These are phyloP conservation scores for Lenwebbia sp. DNA, from an alignment of 345 rosid genomes.

Conservation along the genomic window DNA sequence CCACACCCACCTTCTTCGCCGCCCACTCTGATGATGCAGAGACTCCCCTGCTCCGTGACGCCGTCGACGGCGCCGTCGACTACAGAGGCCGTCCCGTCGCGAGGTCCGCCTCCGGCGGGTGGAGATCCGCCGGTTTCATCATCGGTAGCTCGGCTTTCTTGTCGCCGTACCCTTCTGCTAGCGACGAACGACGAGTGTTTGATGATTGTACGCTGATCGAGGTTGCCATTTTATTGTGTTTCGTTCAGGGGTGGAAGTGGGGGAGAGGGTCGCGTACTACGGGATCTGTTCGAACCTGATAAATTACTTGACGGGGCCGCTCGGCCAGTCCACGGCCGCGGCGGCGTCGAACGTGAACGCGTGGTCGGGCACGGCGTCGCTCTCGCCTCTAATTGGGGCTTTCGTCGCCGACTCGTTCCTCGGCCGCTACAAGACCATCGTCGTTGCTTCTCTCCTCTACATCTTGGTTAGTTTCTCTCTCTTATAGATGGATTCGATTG, in stretches of 20 bases:
- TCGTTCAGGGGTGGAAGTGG: constrained; percentile 27
- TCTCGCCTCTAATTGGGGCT: constrained; percentile 53
- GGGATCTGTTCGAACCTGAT: constrained; percentile 44
- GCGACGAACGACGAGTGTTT: neutral
- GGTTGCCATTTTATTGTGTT: neutral
- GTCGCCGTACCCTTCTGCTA: neutral
- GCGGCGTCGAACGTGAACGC: constrained; percentile 56
- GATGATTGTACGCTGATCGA: neutral
- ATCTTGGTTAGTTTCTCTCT: constrained; percentile 20
- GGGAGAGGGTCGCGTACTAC: constrained; percentile 39
- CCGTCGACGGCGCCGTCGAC: constrained; percentile 19
- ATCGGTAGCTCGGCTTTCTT: constrained; percentile 6
- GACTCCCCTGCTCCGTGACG: constrained; percentile 1
- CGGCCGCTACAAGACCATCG: constrained; percentile 52
- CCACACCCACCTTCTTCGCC: constrained; percentile 12
- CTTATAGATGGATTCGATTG: neutral
- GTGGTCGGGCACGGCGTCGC: constrained; percentile 41
- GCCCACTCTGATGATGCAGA: constrained; percentile 11
- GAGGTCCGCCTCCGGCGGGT: constrained; percentile 25
- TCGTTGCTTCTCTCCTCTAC: constrained; percentile 39
- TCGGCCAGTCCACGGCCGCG: constrained; percentile 46
- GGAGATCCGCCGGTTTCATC: constrained; percentile 34
- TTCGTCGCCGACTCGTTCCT: constrained; percentile 57
- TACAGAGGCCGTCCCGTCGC: constrained; percentile 9
- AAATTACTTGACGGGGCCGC: constrained; percentile 50